These are phyloP conservation scores for Fusarium nelsonii DNA, from an alignment of 2,329 filamentous ascomycete species.

Conservation along the genomic window DNA sequence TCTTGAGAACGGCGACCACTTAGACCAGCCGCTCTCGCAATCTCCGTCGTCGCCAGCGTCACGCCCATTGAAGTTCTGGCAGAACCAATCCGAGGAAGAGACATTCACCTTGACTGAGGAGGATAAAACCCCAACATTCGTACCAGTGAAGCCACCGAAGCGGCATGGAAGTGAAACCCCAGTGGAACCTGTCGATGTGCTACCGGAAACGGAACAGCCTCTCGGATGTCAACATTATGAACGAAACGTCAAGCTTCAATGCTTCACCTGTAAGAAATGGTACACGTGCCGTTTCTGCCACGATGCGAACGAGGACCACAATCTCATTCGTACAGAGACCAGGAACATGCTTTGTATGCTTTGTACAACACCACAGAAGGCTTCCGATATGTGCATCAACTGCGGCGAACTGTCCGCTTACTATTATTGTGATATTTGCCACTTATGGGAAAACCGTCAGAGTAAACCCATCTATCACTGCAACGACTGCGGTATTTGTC, in stretches of 20 bases:
- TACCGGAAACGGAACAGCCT: constrained; percentile 51
- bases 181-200: constrained; percentile 33
- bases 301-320: constrained; percentile 83
- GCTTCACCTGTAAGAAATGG: constrained; percentile 89
- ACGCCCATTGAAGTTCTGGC: constrained; percentile 70
- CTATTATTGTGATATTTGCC: constrained; percentile 95
- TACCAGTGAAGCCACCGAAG: constrained; percentile 62
- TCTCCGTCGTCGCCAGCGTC: constrained; percentile 57
- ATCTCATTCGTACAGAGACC: constrained; percentile 83
- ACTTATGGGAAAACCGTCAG: constrained; percentile 95
- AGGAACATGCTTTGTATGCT: constrained; percentile 98
- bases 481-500: constrained; percentile 93
- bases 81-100: constrained; percentile 60
- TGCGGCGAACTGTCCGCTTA: constrained; percentile 84
- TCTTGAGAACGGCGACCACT: constrained; percentile 30
- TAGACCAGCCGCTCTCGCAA: constrained; percentile 54
- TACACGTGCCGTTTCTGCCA: constrained; percentile 97
- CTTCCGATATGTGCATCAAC: constrained; percentile 79
- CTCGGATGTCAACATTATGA: constrained; percentile 94
- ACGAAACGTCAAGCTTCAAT: constrained; percentile 96
- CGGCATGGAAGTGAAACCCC: constrained; percentile 61
- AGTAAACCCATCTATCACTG: constrained; percentile 97
- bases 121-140: constrained; percentile 77
- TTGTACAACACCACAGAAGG: constrained; percentile 86
- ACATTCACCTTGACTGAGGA: constrained; percentile 67